Base-by-base conservation (phyloP, 2,329 filamentous ascomycete genomes). In the Rhexocercosporidium sp. region DNA sequence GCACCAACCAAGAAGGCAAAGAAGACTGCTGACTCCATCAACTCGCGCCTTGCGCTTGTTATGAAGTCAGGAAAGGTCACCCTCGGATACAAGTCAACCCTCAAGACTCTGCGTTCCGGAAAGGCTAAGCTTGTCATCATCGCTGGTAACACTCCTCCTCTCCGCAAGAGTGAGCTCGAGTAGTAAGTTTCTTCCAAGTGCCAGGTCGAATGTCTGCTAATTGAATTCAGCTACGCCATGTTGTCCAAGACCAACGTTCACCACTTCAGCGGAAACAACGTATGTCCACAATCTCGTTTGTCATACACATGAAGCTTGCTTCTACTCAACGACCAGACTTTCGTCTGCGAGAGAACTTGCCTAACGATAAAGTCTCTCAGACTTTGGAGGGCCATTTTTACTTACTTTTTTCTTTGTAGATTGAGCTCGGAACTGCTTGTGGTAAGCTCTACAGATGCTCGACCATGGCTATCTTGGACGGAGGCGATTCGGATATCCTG, bases 71-170 rank as follows among this genome's bases (percentile, higher is more conserved):
- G 88, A 78, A 92, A 92, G 82, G 93, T 97, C 86, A 94, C 89
- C 73, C 88, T 97, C 74, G 94, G 94, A 78, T 95, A 95, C 88
- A 94, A 95, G 85, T 92, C 89, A 72, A 95, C 88, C 80, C 87
- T 96, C 80, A 97, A 98, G 92, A 86, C 87, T 76, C 92, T 98
- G 77, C 92, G 95, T 79, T 92, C 90, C 76, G 94, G 95, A 84
- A 98, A 97, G 91, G 96, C 96, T 83, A 98, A 98, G 92, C 90
- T 97, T 76, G 93, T 98, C 82, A 94, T 97, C 85, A 96, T 97
- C 73, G 87, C 91, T 77, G 94, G 92, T 85, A 98, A 99, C 89
- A 97, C 94, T 76, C 94, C 95, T 80, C 96, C 96, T 83, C 92
- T 99, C 78, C 91, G 95, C 83, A 99, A 98, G 91, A 93, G 89